These are phyloP conservation scores for Tolypocladium cylindrosporum DNA, from an alignment of 2,329 filamentous ascomycete species.

Conservation along the genomic window DNA sequence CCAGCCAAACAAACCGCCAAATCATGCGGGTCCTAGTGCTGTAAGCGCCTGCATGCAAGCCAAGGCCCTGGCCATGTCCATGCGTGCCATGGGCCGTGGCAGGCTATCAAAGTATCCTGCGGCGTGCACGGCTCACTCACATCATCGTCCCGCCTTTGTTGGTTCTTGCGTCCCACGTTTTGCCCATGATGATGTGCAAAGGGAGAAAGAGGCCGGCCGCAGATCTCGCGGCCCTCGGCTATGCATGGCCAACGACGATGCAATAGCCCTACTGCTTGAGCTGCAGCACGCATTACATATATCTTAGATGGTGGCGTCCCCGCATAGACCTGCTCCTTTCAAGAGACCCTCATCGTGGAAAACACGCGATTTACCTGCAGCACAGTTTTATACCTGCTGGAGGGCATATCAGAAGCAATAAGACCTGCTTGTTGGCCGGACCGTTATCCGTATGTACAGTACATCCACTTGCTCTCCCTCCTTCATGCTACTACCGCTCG, in stretches of 20 bases:
- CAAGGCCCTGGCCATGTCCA: background rate
- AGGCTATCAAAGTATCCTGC: background rate
- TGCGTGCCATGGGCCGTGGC: background rate
- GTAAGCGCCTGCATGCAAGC: constrained; percentile 5
- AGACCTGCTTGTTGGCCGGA: background rate
- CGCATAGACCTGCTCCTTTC: background rate
- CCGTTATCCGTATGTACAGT: background rate
- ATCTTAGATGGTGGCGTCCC: constrained; percentile 5
- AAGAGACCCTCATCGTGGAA: background rate
- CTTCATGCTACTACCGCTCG: background rate
- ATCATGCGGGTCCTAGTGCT: background rate
- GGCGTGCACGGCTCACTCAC: background rate
- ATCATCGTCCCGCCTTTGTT: background rate
- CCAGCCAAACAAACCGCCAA: constrained; percentile 4
- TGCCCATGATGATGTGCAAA: background rate
- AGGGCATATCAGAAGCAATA: background rate
- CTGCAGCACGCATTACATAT: background rate
- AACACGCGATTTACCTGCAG: background rate
- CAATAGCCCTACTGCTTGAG: background rate
- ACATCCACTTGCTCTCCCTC: background rate
- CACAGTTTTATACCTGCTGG: background rate
- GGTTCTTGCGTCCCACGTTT: background rate
- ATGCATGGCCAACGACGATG: constrained; percentile 15
- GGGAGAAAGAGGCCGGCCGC: constrained; percentile 16
- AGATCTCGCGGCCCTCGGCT: constrained; percentile 27